Conservation (phyloP, 73 alveolate species). For the Paramecium octaurelia region DNA sequence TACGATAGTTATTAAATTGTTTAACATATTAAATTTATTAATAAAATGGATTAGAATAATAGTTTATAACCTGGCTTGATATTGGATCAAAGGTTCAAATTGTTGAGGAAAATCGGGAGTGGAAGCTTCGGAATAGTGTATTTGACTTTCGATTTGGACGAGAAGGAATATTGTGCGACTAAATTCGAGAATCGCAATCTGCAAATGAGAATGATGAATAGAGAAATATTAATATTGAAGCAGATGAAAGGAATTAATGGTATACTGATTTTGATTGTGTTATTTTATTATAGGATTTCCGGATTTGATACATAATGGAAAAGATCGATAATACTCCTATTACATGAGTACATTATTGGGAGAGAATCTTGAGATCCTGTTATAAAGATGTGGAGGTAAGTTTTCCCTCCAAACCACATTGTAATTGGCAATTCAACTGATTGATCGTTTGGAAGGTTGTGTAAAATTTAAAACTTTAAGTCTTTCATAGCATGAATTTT, state of each 20-base stretch:
- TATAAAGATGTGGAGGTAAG: conserved; percentile 67
- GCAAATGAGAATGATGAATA: conserved; percentile 4
- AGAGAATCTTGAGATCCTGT: conserved; percentile 84
- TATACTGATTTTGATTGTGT: background rate
- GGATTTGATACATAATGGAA: conserved; percentile 55
- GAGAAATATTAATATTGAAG: conserved; percentile 9
- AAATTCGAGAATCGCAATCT: background rate
- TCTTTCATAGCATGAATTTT: conserved; percentile 67
- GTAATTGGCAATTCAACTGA: conserved; percentile 38
- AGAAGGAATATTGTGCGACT: background rate
- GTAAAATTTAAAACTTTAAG: background rate
- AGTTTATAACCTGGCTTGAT: conserved; percentile 12
- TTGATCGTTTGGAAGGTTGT: conserved; percentile 53
- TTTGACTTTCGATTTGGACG: background rate
- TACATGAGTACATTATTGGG: conserved; percentile 86
- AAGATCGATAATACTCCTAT: conserved; percentile 73
- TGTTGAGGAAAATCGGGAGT: background rate
- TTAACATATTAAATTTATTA: background rate
- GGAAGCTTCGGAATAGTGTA: conserved; percentile 30
- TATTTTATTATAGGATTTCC: conserved; percentile 54
- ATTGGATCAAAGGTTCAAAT: background rate
- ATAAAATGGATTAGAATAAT: background rate
- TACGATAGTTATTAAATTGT: background rate
- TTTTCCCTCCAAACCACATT: conserved; percentile 51
- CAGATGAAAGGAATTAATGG: conserved; percentile 12